Percentiles rank a stretch among this genome's conserved stretches.
Conservation (phyloP, 441 rosid genomes). For the Pelargonium fulgidum region DNA sequence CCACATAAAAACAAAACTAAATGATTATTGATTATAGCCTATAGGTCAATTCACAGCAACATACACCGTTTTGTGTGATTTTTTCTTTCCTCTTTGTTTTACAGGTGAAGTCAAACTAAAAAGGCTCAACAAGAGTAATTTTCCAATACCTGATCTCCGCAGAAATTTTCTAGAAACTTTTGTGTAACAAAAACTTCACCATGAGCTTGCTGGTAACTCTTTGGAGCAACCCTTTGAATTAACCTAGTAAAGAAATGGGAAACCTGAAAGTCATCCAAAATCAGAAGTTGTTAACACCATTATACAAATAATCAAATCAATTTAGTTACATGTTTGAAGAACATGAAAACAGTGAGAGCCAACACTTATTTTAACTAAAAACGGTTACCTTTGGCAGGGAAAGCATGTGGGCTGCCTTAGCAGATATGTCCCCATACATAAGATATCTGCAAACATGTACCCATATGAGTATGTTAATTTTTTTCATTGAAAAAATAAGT, state of each 20-base stretch:
- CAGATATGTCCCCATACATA: constrained; percentile 76
- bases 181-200: constrained; percentile 79
- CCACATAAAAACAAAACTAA: constrained; percentile 12
- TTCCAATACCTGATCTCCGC: constrained; percentile 78
- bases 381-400: constrained; percentile 64
- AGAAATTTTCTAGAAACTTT: constrained; percentile 87
- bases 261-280: constrained; percentile 43
- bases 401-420: constrained; percentile 85
- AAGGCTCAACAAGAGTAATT: constrained; percentile 6
- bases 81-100: not conserved
- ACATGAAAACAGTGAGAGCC: not conserved
- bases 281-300: not conserved
- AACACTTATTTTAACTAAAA: constrained; percentile 4
- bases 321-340: not conserved
- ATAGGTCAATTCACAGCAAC: not conserved
- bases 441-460: constrained; percentile 53
- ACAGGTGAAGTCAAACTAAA: constrained; percentile 9
- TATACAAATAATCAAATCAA: not conserved
- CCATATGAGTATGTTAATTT: not conserved
- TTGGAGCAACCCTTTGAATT: constrained; percentile 89
- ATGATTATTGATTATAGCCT: not conserved
- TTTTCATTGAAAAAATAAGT: not conserved
- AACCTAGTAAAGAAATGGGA: constrained; percentile 75
- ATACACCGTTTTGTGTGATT: not conserved
- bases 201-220: constrained; percentile 89